Conservation (phyloP, 2,329 filamentous ascomycete species). For the Blumeria graminis region DNA sequence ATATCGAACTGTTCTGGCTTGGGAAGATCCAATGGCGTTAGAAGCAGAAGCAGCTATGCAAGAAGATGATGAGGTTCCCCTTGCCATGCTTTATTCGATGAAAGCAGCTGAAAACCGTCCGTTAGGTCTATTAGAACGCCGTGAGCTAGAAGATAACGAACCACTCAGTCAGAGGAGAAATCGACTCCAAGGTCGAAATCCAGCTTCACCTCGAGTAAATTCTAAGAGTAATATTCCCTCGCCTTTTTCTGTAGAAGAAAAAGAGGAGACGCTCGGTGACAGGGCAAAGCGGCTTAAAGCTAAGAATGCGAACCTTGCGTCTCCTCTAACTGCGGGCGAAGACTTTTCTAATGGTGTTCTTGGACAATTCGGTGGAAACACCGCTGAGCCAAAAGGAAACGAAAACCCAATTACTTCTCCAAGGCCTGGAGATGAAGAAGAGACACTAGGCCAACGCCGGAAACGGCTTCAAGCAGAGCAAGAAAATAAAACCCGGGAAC, state of each 20-base stretch:
- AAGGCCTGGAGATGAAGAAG: constrained; percentile 32
- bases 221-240: constrained; percentile 10
- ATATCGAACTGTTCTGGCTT: constrained; percentile 66
- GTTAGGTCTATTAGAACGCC: constrained; percentile 52
- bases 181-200: constrained; percentile 10
- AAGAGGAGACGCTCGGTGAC: constrained; percentile 42
- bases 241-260: constrained; percentile 15
- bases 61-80: constrained; percentile 63
- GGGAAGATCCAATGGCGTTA: constrained; percentile 43
- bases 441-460: constrained; percentile 57
- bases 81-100: constrained; percentile 54
- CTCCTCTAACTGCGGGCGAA: constrained; percentile 29
- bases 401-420: constrained; percentile 14
- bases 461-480: constrained; percentile 46
- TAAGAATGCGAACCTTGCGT: constrained; percentile 9
- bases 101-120: constrained; percentile 33
- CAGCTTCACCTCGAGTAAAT: constrained; percentile 8
- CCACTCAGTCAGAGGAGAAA: constrained; percentile 22
- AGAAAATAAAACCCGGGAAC: constrained; percentile 35
- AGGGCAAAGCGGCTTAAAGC: constrained; percentile 40
- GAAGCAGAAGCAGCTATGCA: constrained; percentile 24
- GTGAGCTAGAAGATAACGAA: constrained; percentile 79
- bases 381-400: constrained; percentile 14
- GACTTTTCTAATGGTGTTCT: constrained; percentile 48
- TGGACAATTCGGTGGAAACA: constrained; percentile 31